Conservation (phyloP, 371 early-diverging fungal species). For the Rhizopus delemar region DNA sequence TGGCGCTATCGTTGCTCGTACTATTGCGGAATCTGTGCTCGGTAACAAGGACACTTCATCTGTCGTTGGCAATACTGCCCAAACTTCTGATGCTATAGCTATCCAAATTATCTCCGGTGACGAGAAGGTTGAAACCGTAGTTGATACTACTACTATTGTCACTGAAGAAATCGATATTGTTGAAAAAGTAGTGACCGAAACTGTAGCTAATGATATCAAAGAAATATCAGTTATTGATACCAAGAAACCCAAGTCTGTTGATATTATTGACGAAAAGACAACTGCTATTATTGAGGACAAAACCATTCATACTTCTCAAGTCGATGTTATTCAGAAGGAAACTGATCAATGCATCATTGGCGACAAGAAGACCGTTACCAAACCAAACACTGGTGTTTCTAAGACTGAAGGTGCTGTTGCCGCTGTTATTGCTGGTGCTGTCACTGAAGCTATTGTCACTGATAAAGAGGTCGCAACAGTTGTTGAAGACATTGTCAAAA, state of each 20-base stretch:
- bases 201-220: too few relatives aligned
- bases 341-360: background rate
- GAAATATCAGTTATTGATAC: background rate
- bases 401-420: conserved; percentile 1
- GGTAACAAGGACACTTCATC: conserved; percentile 1
- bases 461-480: background rate
- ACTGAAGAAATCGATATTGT: background rate
- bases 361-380: background rate
- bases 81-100: background rate
- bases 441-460: conserved; percentile 1
- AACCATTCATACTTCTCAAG: too few relatives aligned
- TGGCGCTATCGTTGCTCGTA: conserved; percentile 4
- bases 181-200: background rate
- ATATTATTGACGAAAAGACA: too few relatives aligned
- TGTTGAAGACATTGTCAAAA: background rate
- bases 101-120: conserved; percentile 1
- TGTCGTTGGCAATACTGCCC: background rate
- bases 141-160: background rate
- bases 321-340: too few relatives aligned
- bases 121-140: background rate
- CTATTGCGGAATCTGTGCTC: background rate
- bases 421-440: background rate
- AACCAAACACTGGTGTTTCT: background rate
- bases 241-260: too few relatives aligned
- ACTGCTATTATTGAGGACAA: too few relatives aligned